These are phyloP conservation scores for Yamadazyma kanchanaburiensis DNA, from an alignment of 1,139 yeast genomes.

Conservation along the genomic window DNA sequence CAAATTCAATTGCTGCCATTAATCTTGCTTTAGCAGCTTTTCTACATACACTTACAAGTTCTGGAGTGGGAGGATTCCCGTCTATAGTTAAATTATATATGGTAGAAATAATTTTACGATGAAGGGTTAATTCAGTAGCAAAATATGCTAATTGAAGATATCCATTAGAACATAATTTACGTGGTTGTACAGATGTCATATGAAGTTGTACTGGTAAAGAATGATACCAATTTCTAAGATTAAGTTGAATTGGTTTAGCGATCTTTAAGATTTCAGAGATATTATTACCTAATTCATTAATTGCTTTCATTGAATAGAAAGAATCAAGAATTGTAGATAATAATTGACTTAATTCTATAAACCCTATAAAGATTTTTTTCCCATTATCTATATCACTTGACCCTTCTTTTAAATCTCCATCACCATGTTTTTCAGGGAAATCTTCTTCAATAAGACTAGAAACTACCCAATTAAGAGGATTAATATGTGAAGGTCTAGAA, in stretches of 20 bases:
- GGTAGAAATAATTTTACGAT: constrained; percentile 70
- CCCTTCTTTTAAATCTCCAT: constrained; percentile 56
- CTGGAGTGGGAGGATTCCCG: constrained; percentile 49
- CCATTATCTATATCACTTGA: constrained; percentile 73
- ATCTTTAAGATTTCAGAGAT: constrained; percentile 64
- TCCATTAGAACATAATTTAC: constrained; percentile 67
- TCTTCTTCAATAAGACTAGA: constrained; percentile 63
- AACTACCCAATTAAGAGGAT: constrained; percentile 69
- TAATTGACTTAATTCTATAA: constrained; percentile 66
- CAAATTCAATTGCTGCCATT: constrained; percentile 77
- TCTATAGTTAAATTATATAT: constrained; percentile 41
- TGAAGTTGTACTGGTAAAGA: constrained; percentile 68
- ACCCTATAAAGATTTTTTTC: constrained; percentile 62
- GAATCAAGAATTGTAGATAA: constrained; percentile 68
- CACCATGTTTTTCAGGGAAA: constrained; percentile 66
- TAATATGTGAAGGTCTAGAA: constrained; percentile 74
- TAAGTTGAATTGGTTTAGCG: constrained; percentile 84
- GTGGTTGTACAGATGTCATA: constrained; percentile 58
- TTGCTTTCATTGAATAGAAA: constrained; percentile 68
- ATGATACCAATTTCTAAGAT: constrained; percentile 80
- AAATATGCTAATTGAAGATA: constrained; percentile 80
- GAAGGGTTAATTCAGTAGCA: constrained; percentile 82
- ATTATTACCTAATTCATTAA: constrained; percentile 45
- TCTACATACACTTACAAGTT: constrained; percentile 66
- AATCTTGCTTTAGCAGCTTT: constrained; percentile 81